Evolutionary conservation across 2,329 filamentous ascomycete species (phyloP).

Genomic region (Claviceps maximensis): DNA sequence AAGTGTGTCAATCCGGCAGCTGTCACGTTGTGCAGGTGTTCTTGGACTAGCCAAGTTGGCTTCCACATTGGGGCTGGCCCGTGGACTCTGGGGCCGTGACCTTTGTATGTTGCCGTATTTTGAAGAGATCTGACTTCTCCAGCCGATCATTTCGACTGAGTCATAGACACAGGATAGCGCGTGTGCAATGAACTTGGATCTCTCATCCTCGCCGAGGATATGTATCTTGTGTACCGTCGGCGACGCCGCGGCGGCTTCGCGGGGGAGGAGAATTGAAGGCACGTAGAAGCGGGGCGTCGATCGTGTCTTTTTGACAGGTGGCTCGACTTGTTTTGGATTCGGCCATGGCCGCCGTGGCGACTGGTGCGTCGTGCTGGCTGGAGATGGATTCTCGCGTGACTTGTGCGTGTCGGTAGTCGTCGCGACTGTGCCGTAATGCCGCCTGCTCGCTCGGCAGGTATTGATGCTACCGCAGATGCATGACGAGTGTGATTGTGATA

Average conservation of each 20-base stretch:
- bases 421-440: slow-evolving; percentile 18
- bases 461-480: slow-evolving; percentile 27
- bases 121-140: slow-evolving; percentile 12
- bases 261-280: slow-evolving; percentile 23
- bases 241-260: slow-evolving; percentile 16
- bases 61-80: slow-evolving; percentile 10
- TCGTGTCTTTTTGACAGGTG: slow-evolving; percentile 1
- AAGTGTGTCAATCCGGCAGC: slow-evolving; percentile 52
- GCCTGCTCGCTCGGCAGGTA: slow-evolving; percentile 25
- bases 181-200: slow-evolving; percentile 28
- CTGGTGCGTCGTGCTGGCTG: slow-evolving; percentile 9
- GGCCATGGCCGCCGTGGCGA: slow-evolving; percentile 12
- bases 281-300: slow-evolving; percentile 17
- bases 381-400: slow-evolving; percentile 11
- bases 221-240: slow-evolving; percentile 26
- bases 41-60: slow-evolving; percentile 9
- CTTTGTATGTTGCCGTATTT: slow-evolving; percentile 20
- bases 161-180: slow-evolving; percentile 28
- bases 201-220: slow-evolving; percentile 27
- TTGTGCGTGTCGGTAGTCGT: slow-evolving; percentile 12
- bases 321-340: slow-evolving; percentile 9
- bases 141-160: slow-evolving; percentile 23
- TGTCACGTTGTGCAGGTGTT: slow-evolving; percentile 14
- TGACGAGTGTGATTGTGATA: slow-evolving; percentile 22
- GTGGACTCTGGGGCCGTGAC: slow-evolving; percentile 9